Evolutionary conservation across 169 alveolate genomes (phyloP).

Genomic region (Perkinsus olseni): DNA sequence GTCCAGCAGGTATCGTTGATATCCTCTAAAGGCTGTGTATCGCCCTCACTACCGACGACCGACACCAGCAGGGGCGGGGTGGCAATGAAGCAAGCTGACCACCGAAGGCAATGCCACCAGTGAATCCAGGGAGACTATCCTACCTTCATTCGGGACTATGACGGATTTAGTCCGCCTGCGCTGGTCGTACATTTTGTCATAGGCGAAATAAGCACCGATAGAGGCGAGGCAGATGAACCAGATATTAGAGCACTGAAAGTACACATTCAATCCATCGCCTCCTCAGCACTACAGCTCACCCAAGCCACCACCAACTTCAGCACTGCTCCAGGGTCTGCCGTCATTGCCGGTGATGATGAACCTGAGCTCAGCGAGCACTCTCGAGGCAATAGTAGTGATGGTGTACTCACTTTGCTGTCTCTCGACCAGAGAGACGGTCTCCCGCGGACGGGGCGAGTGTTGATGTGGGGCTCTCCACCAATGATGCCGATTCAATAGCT

Average conservation of each 20-base stretch:
- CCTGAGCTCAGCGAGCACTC: not conserved
- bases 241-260: not conserved
- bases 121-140: not conserved
- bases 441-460: not conserved
- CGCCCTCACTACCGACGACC: not conserved
- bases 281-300: not conserved
- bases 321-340: not conserved
- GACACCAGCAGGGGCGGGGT: not conserved
- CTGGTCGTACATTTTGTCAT: not conserved
- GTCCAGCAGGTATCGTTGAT: not conserved
- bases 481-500: not conserved
- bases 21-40: not conserved
- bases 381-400: not conserved
- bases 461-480: not conserved
- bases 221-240: not conserved
- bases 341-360: not conserved
- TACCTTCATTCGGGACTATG: not conserved
- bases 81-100: not conserved
- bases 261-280: not conserved
- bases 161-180: not conserved
- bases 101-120: not conserved
- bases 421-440: not conserved
- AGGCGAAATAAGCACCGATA: not conserved
- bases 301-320: not conserved
- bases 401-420: not conserved